Percentiles rank a stretch among this genome's conserved stretches.
phyloP scores from a whole-genome alignment of 2,329 filamentous ascomycete species.

The Aureobasidium subglaciale region DNA sequence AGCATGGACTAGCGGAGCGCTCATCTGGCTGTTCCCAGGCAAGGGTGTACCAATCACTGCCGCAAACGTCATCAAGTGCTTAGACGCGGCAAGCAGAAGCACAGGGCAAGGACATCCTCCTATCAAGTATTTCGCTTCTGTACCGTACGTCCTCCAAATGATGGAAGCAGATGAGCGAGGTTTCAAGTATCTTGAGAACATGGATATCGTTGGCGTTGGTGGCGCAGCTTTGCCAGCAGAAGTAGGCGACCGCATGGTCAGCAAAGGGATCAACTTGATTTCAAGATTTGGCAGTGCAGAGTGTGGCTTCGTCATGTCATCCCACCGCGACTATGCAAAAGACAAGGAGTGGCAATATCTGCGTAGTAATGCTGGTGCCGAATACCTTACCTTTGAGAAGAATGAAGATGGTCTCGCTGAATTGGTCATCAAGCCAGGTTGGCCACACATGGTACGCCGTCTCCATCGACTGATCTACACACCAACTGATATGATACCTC shows the following conservation, averaged over 20 bases:
- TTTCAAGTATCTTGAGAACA: slow-evolving; percentile 38
- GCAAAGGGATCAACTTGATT: slow-evolving; percentile 47
- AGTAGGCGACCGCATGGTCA: slow-evolving; percentile 49
- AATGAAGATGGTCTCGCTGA: slow-evolving; percentile 43
- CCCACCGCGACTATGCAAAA: slow-evolving; percentile 46
- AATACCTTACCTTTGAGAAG: slow-evolving; percentile 41
- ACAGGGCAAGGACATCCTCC: slow-evolving; percentile 22
- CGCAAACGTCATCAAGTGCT: slow-evolving; percentile 43
- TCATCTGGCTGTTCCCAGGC: slow-evolving; percentile 58
- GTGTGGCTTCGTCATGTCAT: slow-evolving; percentile 59
- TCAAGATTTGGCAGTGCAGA: slow-evolving; percentile 60
- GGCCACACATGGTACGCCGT: slow-evolving; percentile 46
- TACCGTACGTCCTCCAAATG: slow-evolving; percentile 53
- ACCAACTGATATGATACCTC: background rate
- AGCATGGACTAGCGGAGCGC: slow-evolving; percentile 52
- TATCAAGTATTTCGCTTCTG: slow-evolving; percentile 55
- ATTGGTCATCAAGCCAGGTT: slow-evolving; percentile 47
- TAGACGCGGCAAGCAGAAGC: slow-evolving; percentile 33
- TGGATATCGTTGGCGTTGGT: slow-evolving; percentile 58
- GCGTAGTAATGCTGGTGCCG: slow-evolving; percentile 33
- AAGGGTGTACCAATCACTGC: slow-evolving; percentile 50
- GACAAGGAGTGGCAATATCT: slow-evolving; percentile 59
- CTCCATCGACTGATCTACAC: background rate
- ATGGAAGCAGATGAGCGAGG: slow-evolving; percentile 40
- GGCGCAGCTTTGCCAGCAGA: slow-evolving; percentile 51